Evolutionary conservation across 441 rosid species (phyloP).

Genomic region (Sinapis alba): DNA sequence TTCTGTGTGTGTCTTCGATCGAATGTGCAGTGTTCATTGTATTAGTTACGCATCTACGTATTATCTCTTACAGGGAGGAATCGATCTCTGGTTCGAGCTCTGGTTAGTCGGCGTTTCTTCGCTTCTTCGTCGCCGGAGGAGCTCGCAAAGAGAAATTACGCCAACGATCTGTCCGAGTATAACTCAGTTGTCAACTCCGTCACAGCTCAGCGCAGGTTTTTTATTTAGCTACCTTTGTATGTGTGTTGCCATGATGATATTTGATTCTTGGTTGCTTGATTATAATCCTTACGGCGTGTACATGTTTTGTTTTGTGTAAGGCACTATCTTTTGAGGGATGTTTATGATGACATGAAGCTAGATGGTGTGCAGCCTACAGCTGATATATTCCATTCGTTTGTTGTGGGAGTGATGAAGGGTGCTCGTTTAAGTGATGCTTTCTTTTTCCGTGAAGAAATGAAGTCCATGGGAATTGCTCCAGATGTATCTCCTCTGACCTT

Average conservation of each 20-base stretch:
- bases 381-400: conserved; percentile 75
- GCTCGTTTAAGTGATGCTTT: conserved; percentile 81
- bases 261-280: background rate
- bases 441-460: conserved; percentile 89
- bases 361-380: conserved; percentile 91
- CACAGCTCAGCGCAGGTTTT: conserved; percentile 65
- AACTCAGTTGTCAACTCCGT: conserved; percentile 70
- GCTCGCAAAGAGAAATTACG: conserved; percentile 71
- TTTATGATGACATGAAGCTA: conserved; percentile 87
- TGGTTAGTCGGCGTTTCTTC: conserved; percentile 53
- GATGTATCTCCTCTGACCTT: conserved; percentile 55
- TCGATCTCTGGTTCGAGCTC: conserved; percentile 50
- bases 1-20: background rate
- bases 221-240: background rate
- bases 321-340: conserved; percentile 75
- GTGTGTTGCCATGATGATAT: conserved; percentile 1
- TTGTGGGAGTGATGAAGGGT: conserved; percentile 86
- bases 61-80: conserved; percentile 49
- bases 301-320: conserved; percentile 38
- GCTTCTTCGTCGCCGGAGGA: conserved; percentile 50
- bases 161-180: conserved; percentile 66
- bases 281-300: background rate
- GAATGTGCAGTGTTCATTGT: background rate
- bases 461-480: conserved; percentile 82
- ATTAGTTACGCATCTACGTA: background rate